Conservation (phyloP, 2,329 filamentous ascomycete genomes). For the Hypoxylon sp. region DNA sequence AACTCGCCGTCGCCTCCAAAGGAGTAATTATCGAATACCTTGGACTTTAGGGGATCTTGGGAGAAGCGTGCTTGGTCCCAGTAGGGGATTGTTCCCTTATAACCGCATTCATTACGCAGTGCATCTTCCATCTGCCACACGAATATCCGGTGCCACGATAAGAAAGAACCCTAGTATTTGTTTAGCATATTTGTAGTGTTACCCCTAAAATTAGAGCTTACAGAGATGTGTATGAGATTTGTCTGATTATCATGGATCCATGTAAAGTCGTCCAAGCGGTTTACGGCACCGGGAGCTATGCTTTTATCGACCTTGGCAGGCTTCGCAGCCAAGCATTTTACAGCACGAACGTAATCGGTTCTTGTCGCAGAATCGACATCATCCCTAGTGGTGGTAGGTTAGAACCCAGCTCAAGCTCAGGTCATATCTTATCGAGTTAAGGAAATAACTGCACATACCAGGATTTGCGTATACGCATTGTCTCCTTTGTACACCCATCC, state of each 20-base stretch:
- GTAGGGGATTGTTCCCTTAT: slow-evolving; percentile 39
- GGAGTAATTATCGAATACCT: slow-evolving; percentile 38
- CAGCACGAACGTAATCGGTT: slow-evolving; percentile 39
- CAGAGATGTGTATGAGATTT: slow-evolving; percentile 38
- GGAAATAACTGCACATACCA: slow-evolving; percentile 24
- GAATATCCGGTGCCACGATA: slow-evolving; percentile 44
- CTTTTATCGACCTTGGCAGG: slow-evolving; percentile 34
- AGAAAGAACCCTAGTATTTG: slow-evolving; percentile 32
- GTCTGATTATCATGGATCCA: slow-evolving; percentile 45
- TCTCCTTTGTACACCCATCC: slow-evolving; percentile 34
- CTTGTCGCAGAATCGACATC: slow-evolving; percentile 25
- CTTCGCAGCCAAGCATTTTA: slow-evolving; percentile 40
- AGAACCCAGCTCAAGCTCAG: background rate
- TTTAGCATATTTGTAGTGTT: background rate
- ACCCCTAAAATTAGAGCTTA: slow-evolving; percentile 1
- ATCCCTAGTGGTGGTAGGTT: slow-evolving; percentile 27
- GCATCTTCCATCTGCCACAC: slow-evolving; percentile 41
- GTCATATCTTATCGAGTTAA: too few relatives aligned
- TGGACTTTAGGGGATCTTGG: slow-evolving; percentile 30
- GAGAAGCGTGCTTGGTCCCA: slow-evolving; percentile 44
- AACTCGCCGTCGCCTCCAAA: slow-evolving; percentile 42
- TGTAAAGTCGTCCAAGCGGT: slow-evolving; percentile 43
- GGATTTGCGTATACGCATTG: slow-evolving; percentile 35
- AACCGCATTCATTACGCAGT: slow-evolving; percentile 43
- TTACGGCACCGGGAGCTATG: slow-evolving; percentile 36